Conservation (phyloP, 2,329 filamentous ascomycete genomes). For the Penicillium sp. region DNA sequence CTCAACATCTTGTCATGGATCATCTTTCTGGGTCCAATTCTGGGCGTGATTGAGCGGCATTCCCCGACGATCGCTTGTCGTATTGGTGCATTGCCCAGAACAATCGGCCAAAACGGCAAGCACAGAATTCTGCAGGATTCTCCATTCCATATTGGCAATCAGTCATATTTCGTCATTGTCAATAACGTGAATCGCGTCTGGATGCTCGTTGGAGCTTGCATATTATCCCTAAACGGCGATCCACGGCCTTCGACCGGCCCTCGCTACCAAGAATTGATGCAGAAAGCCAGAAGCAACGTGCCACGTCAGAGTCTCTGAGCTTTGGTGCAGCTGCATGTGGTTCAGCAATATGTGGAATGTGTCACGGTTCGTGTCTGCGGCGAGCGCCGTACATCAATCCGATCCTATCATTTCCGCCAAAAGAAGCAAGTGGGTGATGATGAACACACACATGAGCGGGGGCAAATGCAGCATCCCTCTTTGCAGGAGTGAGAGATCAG, state of each 20-base stretch:
- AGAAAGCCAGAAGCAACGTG: slow-evolving; percentile 36
- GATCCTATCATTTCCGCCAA: slow-evolving; percentile 35
- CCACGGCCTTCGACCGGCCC: slow-evolving; percentile 27
- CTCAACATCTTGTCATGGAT: slow-evolving; percentile 30
- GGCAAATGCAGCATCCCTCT: slow-evolving; percentile 40
- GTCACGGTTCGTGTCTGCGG: slow-evolving; percentile 37
- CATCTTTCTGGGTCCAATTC: slow-evolving; percentile 19
- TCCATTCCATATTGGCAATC: slow-evolving; percentile 9
- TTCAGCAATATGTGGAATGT: slow-evolving; percentile 36
- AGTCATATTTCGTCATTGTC: slow-evolving; percentile 12
- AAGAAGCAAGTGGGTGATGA: slow-evolving; percentile 27
- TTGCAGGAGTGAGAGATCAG: slow-evolving; percentile 45
- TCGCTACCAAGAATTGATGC: slow-evolving; percentile 26
- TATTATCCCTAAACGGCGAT: slow-evolving; percentile 20
- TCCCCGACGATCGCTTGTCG: slow-evolving; percentile 25
- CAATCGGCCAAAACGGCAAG: slow-evolving; percentile 3
- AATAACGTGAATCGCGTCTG: slow-evolving; percentile 15
- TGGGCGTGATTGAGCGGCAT: slow-evolving; percentile 20
- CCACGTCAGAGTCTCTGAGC: slow-evolving; percentile 45
- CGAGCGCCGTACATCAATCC: slow-evolving; percentile 30
- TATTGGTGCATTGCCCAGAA: slow-evolving; percentile 10
- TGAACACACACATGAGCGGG: slow-evolving; percentile 40
- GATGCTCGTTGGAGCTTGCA: slow-evolving; percentile 13
- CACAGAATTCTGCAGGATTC: slow-evolving; percentile 14
- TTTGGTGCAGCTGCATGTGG: slow-evolving; percentile 42